phyloP scores from a whole-genome alignment of 768 basidiomycete genomes.

The Lactifluus subvellereus region DNA sequence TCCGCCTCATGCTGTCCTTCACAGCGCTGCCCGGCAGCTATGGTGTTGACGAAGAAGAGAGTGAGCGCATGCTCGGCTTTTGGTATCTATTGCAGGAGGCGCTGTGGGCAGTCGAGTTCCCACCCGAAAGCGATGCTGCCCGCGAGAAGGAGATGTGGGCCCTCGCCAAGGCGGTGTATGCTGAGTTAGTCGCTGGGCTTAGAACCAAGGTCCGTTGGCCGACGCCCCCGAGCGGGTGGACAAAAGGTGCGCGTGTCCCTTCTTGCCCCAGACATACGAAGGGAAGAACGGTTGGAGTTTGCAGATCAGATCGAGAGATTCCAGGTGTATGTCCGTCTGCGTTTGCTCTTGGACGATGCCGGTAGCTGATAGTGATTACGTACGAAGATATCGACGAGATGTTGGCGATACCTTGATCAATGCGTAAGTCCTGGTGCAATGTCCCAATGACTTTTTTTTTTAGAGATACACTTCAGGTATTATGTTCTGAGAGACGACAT shows the following conservation, averaged over 20 bases:
- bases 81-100: conserved; percentile 92
- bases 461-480: conserved; percentile 42
- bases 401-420: conserved; percentile 86
- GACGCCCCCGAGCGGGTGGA: conserved; percentile 44
- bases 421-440: conserved; percentile 47
- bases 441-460: background rate
- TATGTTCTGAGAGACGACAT: conserved; percentile 85
- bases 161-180: conserved; percentile 71
- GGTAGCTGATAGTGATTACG: background rate
- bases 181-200: conserved; percentile 66
- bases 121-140: conserved; percentile 33
- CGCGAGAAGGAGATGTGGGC: conserved; percentile 39
- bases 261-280: background rate
- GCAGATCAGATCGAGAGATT: conserved; percentile 79
- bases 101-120: conserved; percentile 63
- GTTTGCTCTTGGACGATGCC: background rate
- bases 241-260: conserved; percentile 49
- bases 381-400: conserved; percentile 68
- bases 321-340: conserved; percentile 50
- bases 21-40: conserved; percentile 71
- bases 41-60: conserved; percentile 81
- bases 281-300: conserved; percentile 11
- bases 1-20: conserved; percentile 65
- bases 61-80: conserved; percentile 80
- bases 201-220: conserved; percentile 76